Conservation (phyloP, 164 flowering plant genomes). For the Liquidambar formosana region DNA sequence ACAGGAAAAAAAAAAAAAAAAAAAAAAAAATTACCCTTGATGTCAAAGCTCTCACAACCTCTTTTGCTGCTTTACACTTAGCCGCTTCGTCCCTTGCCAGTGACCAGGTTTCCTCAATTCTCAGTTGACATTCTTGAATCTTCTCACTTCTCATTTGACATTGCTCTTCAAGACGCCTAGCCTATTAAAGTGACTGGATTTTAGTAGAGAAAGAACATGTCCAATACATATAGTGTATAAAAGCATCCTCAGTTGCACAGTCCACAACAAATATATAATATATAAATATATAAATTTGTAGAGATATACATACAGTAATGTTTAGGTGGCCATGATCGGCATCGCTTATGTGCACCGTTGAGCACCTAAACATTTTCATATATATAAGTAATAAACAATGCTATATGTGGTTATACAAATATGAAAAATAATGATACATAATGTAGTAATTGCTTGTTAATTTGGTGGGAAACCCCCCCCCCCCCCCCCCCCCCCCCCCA, state of each 20-base stretch:
- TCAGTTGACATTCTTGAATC: conserved; percentile 47
- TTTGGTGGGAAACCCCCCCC: too few relatives aligned
- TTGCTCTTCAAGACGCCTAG: conserved; percentile 40
- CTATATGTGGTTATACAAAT: too few relatives aligned
- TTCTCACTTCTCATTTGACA: conserved; percentile 43
- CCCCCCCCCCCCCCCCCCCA: too few relatives aligned
- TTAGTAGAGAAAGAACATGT: not conserved
- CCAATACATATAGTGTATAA: not conserved
- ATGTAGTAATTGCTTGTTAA: too few relatives aligned
- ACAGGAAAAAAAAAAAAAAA: not conserved
- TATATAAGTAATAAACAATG: too few relatives aligned
- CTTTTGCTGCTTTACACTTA: conserved; percentile 72
- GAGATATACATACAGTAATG: too few relatives aligned
- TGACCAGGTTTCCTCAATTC: conserved; percentile 49
- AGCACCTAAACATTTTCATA: too few relatives aligned
- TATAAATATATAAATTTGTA: too few relatives aligned
- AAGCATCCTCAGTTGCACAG: too few relatives aligned
- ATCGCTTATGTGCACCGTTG: too few relatives aligned
- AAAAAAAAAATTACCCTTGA: conserved; percentile 31
- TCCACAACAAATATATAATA: not conserved
- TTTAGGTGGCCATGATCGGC: too few relatives aligned
- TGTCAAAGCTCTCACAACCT: conserved; percentile 57
- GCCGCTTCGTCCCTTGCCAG: conserved; percentile 68
- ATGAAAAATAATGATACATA: too few relatives aligned
- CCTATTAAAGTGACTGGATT: conserved; percentile 22